Percentiles rank a stretch among this genome's conserved stretches.
These are phyloP conservation scores for Yarrowia keelungensis DNA, from an alignment of 805 yeast genomes.

Conservation along the genomic window DNA sequence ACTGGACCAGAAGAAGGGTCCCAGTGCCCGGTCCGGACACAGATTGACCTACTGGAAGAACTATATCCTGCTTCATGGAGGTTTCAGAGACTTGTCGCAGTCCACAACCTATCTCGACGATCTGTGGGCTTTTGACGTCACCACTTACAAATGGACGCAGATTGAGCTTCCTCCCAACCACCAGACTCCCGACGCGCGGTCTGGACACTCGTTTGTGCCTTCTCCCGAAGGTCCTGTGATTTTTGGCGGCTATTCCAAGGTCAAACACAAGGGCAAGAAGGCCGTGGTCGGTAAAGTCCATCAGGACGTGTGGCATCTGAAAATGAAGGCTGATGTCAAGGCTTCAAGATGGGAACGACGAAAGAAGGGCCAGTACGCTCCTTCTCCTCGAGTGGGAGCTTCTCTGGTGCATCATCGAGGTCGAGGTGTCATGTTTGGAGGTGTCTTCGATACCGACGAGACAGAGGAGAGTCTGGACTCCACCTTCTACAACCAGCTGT, in stretches of 20 bases:
- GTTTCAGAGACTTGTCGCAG: constrained; percentile 87
- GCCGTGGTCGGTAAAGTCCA: constrained; percentile 89
- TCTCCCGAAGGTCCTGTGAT: constrained; percentile 78
- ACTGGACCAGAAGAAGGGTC: constrained; percentile 71
- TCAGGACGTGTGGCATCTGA: constrained; percentile 83
- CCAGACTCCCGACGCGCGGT: constrained; percentile 85
- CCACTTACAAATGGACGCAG: constrained; percentile 89
- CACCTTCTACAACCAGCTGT: constrained; percentile 77
- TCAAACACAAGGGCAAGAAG: constrained; percentile 81
- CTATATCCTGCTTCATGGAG: constrained; percentile 84
- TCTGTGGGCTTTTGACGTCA: constrained; percentile 90
- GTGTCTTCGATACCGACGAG: constrained; percentile 93
- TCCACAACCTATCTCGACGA: constrained; percentile 85
- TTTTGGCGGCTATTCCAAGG: constrained; percentile 94
- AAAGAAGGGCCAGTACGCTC: constrained; percentile 86
- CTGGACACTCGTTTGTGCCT: constrained; percentile 90
- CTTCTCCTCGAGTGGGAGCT: constrained; percentile 94
- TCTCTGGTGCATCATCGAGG: constrained; percentile 88
- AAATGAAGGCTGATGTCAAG: constrained; percentile 82
- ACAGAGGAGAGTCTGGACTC: constrained; percentile 92
- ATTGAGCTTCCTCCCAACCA: constrained; percentile 84
- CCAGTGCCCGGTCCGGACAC: constrained; percentile 91
- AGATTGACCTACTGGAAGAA: constrained; percentile 92
- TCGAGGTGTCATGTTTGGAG: constrained; percentile 92
- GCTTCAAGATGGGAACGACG: constrained; percentile 88